Evolutionary conservation across 257 asterid genomes (phyloP), one percentile per base, ranked within the genome.

Genomic region (Knoxia roxburghii): DNA sequence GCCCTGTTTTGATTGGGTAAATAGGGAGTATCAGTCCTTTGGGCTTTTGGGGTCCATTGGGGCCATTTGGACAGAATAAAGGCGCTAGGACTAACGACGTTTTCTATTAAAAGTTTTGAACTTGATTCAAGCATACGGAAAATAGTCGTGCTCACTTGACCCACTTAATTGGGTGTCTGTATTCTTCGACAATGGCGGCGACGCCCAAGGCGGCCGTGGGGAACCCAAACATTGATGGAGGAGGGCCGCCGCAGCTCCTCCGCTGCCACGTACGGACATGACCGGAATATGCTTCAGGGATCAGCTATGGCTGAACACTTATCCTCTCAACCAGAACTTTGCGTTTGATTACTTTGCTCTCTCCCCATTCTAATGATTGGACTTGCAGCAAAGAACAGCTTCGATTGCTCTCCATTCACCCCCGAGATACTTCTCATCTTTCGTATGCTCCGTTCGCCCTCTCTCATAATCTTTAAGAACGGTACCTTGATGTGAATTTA

Each of bases 331-430:
- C 57, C 81, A 95, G 39, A 90, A 90, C 87, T 85, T 88, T 55
- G 97, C 88, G 65, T 94, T 94, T 74, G 99, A 94, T 81, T 94
- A 94, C 86, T 93, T 93, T 61, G 97, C 94, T 2, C 91, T 93
- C 21, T 90, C 99, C 11, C 96, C 95, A 0, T 93, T 90, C 81
- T 94, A 94, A n/a, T 61, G 97, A 94, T 63, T 82, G 77, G 82
- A 62, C 95, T 32, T 94, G 96, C 88, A 94, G 75, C 69, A 94
- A 94, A 46, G 97, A 90, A 77, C 90, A 83, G 77, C 89, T 90
- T 55, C 91, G 97, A 7, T 12, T 72, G 69, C 89, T 85, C 37
- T 85, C 95, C 32, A 86, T 78, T 72, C 96, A 93, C 72, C 99
- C 97, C 14, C 96, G 90, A 45, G 99, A 93, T 70, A 58, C 64